Evolutionary conservation across 169 alveolate genomes (phyloP).

Genomic region (Plasmodium cynomolgi): DNA sequence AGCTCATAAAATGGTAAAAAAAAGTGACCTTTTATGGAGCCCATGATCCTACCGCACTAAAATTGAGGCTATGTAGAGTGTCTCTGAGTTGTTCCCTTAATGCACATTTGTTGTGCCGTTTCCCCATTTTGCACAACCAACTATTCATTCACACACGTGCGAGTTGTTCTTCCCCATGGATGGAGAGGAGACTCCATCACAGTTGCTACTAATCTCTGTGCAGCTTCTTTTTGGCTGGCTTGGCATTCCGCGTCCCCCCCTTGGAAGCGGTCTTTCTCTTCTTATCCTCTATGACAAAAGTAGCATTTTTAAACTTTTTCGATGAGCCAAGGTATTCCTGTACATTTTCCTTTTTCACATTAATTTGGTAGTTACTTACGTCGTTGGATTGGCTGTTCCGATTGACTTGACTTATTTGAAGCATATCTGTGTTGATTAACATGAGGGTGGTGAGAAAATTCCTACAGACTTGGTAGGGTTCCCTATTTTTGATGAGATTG

Average conservation of each 20-base stretch:
- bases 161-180: neutral
- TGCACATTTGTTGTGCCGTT: too few relatives aligned
- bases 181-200: neutral
- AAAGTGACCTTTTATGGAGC: neutral
- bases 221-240: neutral
- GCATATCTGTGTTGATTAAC: conserved; percentile 36
- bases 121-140: neutral
- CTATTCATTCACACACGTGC: neutral
- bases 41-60: neutral
- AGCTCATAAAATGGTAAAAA: neutral
- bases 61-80: neutral
- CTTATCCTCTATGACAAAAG: conserved; percentile 18
- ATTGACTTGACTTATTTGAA: conserved; percentile 19
- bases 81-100: too few relatives aligned
- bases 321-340: conserved; percentile 25
- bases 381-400: conserved; percentile 8
- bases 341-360: conserved; percentile 25
- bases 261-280: conserved; percentile 23
- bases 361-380: conserved; percentile 38
- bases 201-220: neutral
- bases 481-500: conserved; percentile 14
- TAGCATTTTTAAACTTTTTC: neutral
- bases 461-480: conserved; percentile 41
- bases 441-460: conserved; percentile 50
- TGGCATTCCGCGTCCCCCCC: conserved; percentile 1